Percentiles rank a stretch among this genome's conserved stretches.
phyloP scores from a whole-genome alignment of 1,284 basidiomycete genomes.

The Cryptococcus jaspeensis region DNA sequence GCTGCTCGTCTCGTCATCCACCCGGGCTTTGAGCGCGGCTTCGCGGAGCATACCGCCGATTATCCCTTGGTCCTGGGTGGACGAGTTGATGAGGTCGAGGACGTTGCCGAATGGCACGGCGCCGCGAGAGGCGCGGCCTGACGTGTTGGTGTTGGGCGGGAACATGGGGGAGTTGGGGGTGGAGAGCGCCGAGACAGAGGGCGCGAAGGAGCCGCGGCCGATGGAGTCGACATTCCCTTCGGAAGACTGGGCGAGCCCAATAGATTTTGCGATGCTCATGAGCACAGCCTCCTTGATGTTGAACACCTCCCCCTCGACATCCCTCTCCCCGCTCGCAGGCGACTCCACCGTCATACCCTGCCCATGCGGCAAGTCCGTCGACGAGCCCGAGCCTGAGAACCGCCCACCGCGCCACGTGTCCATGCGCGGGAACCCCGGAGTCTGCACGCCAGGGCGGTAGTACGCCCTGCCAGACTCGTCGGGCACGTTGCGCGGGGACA shows the following conservation, averaged over 20 bases:
- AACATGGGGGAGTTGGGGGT: constrained; percentile 48
- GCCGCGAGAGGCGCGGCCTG: constrained; percentile 4
- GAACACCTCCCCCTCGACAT: constrained; percentile 61
- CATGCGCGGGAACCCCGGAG: constrained; percentile 45
- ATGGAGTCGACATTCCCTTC: constrained; percentile 23
- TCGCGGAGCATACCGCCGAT: constrained; percentile 57
- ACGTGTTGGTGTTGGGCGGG: constrained; percentile 37
- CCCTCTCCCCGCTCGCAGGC: constrained; percentile 16
- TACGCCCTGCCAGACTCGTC: constrained; percentile 36
- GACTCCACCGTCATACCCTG: constrained; percentile 22
- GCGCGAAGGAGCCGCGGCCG: constrained; percentile 27
- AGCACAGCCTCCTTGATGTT: constrained; percentile 92
- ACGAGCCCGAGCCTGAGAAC: constrained; percentile 17
- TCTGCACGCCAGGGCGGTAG: constrained; percentile 40
- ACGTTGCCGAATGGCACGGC: constrained; percentile 73
- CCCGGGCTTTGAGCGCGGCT: constrained; percentile 66
- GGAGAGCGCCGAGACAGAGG: constrained; percentile 39
- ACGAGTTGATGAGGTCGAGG: constrained; percentile 63
- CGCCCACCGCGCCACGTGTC: constrained; percentile 42
- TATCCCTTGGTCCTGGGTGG: constrained; percentile 53
- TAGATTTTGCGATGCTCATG: constrained; percentile 95
- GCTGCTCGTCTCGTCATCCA: constrained; percentile 60
- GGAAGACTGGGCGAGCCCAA: constrained; percentile 86
- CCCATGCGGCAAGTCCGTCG: constrained; percentile 12
- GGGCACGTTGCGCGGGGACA: constrained; percentile 42